A percentile compares a stretch with the other conserved stretches of the same genome.
Conservation (phyloP, 202 grass and related monocot species). For the Miscanthus sacchariflorus region DNA sequence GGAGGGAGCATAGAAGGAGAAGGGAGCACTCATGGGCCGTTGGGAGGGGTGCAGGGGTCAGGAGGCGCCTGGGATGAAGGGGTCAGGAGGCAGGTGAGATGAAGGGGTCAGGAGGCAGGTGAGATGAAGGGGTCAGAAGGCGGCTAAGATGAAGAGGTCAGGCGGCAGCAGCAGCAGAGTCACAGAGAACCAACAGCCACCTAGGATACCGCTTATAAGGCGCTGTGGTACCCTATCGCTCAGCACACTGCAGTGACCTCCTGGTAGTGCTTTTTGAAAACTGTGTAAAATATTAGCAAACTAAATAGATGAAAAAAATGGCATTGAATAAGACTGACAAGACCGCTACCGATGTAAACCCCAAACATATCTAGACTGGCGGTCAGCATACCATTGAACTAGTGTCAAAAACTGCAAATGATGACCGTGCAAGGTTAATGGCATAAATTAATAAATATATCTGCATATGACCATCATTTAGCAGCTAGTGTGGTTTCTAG, state of each 20-base stretch:
- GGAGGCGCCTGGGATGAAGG: not conserved
- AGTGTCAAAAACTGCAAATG: not conserved
- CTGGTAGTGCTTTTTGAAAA: not conserved
- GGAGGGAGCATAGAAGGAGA: not conserved
- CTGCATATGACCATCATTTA: constrained; percentile 18
- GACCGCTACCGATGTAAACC: not conserved
- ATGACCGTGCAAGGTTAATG: constrained; percentile 5
- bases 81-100: not conserved
- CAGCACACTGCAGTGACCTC: not conserved
- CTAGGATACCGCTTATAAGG: not conserved
- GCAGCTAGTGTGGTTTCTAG: not conserved
- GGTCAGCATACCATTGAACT: not conserved
- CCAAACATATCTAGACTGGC: not conserved
- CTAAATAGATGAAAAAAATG: not conserved
- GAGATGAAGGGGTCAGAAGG: not conserved
- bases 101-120: not conserved
- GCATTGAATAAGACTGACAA: not conserved
- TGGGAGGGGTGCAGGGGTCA: not conserved
- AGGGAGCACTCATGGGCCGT: not conserved
- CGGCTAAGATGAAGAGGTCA: not conserved
- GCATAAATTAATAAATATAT: constrained; percentile 15
- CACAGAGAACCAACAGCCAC: not conserved
- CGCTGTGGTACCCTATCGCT: not conserved
- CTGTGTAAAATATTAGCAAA: not conserved
- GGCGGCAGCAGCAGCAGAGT: not conserved